These are phyloP conservation scores for Phytophthora idaei DNA, from an alignment of 352 stramenopile genomes.

Conservation along the genomic window DNA sequence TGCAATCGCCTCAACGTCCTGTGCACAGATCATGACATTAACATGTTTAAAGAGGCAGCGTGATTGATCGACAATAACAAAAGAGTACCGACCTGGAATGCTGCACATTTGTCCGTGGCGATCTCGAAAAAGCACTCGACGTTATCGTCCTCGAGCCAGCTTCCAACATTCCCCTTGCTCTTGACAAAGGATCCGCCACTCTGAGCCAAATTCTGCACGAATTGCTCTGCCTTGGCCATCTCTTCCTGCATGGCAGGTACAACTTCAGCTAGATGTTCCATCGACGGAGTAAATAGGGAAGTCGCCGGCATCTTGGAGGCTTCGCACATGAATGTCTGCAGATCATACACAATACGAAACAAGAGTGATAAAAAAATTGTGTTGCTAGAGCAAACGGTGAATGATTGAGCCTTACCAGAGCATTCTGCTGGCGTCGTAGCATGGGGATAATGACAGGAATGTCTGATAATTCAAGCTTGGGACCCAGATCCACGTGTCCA, in stretches of 20 bases:
- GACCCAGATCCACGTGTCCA: slow-evolving; percentile 90
- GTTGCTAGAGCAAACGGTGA: background rate
- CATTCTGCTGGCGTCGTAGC: slow-evolving; percentile 92
- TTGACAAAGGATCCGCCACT: slow-evolving; percentile 65
- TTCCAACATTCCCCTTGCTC: slow-evolving; percentile 48
- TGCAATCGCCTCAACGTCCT: slow-evolving; percentile 94
- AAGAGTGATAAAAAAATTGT: background rate
- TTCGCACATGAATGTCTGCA: slow-evolving; percentile 92
- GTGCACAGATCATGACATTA: slow-evolving; percentile 17
- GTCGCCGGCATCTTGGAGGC: slow-evolving; percentile 89
- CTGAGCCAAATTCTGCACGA: slow-evolving; percentile 68
- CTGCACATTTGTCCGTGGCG: slow-evolving; percentile 68
- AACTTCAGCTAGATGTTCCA: slow-evolving; percentile 86
- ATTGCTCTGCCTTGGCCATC: slow-evolving; percentile 81
- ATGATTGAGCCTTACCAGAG: slow-evolving; percentile 59
- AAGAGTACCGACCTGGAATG: slow-evolving; percentile 52
- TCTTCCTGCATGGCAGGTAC: slow-evolving; percentile 89
- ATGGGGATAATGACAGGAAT: slow-evolving; percentile 95
- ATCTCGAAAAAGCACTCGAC: slow-evolving; percentile 94
- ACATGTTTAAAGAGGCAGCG: background rate
- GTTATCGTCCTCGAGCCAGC: slow-evolving; percentile 92
- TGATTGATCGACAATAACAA: background rate
- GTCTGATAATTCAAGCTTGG: slow-evolving; percentile 89
- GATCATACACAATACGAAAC: background rate
- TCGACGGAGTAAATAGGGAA: slow-evolving; percentile 87